These are phyloP conservation scores for Athelia sp. DNA, from an alignment of 1,284 basidiomycete species.

Conservation along the genomic window DNA sequence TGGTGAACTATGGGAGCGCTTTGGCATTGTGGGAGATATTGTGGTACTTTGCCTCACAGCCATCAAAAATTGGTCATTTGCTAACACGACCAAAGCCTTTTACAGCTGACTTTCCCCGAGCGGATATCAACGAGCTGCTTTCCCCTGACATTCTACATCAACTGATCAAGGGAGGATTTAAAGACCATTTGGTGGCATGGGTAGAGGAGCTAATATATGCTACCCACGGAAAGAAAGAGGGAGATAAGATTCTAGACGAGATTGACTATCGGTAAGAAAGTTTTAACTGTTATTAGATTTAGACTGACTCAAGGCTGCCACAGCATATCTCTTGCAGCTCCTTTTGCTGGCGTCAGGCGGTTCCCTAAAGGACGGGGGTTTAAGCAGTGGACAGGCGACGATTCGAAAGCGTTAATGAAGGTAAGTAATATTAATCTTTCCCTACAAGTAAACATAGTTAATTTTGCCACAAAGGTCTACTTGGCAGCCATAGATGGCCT, in stretches of 20 bases:
- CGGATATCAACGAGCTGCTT: constrained; percentile 6
- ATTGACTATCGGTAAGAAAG: constrained; percentile 13
- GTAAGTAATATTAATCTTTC: constrained; percentile 2
- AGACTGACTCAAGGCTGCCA: not conserved
- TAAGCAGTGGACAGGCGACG: constrained; percentile 22
- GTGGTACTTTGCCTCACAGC: too few relatives aligned
- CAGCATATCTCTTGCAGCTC: constrained; percentile 10
- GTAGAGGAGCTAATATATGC: constrained; percentile 9
- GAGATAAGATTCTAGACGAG: constrained; percentile 6
- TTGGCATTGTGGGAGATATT: too few relatives aligned
- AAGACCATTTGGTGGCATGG: constrained; percentile 20
- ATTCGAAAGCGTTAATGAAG: constrained; percentile 23
- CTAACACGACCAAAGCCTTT: constrained; percentile 3
- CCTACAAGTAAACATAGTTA: not conserved
- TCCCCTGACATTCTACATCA: constrained; percentile 21
- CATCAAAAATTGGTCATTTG: too few relatives aligned
- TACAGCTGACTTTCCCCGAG: constrained; percentile 8
- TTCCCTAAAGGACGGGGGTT: constrained; percentile 19
- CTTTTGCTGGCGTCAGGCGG: constrained; percentile 17
- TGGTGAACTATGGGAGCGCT: too few relatives aligned
- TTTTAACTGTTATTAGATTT: not conserved
- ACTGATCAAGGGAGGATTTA: constrained; percentile 20
- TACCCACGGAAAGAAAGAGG: not conserved
- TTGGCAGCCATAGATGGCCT: constrained; percentile 7
- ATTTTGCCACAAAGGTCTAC: constrained; percentile 6